Base-by-base conservation (phyloP, 1,284 basidiomycete genomes). In the Marasmius sp. region DNA sequence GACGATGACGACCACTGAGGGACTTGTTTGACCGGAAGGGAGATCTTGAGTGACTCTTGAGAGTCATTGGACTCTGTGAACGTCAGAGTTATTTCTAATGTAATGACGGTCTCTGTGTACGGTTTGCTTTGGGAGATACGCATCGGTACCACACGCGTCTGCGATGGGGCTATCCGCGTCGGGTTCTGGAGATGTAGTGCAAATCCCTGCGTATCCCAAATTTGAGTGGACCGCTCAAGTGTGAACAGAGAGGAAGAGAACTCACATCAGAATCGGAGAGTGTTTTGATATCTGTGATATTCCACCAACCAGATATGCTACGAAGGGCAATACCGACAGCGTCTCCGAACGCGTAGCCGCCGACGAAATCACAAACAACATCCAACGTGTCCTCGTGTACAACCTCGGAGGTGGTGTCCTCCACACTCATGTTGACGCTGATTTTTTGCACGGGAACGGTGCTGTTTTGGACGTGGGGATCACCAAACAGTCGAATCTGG, bases 401-500 rank as follows among this genome's bases (percentile, higher is more conserved):
- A 39, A 86, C 66, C 0, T 64, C 39, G 1, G 68, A 43, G 0
- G 52, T 52, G 1, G 61, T 57, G 20, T 57, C 63, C 61, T 85
- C 81, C 8, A 85, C 57, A 11, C 75, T 72, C 37, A 85, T 73
- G 0, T 70, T 70, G 48, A 91, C 65, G 8, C 74, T 76, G 61
- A 91, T 72, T 20, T 74, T 81, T 62, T 89, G 78, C 11, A 80
- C 75, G 0, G 91, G 88, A 10, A 76, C 64, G 1, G 79, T 73
- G 14, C 71, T 76, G 5, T 74, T 74, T 34, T 74, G 67, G 16
- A 71, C 72, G 43, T 68, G 72, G 1, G 91, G 89, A 69, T 91
- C 90, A 9, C 91, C 92, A 69, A 93, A 93, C 18, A 93, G 78
- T 61, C 91, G 78, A 62, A 93, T 92, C 89, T 92, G 66, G 27